Percentiles rank a stretch among this genome's conserved stretches.
Evolutionary conservation across 306 rosid genomes (phyloP).

Genomic region (Sesbania bispinosa): DNA sequence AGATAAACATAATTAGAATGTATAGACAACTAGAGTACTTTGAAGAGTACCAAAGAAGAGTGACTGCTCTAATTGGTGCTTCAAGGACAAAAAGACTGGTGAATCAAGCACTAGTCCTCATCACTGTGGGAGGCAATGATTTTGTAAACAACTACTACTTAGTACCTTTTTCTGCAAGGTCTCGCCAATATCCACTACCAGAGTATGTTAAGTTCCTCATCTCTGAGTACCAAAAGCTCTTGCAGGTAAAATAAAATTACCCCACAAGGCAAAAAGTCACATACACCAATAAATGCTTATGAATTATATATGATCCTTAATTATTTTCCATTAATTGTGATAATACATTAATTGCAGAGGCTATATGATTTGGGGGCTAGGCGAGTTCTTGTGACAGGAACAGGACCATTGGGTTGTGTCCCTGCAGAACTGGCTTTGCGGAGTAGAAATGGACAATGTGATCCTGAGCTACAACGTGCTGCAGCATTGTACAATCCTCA

Average conservation of each 20-base stretch:
- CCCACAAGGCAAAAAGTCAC: not conserved
- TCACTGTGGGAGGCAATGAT: constrained; percentile 59
- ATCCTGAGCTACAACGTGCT: constrained; percentile 51
- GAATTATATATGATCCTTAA: no score
- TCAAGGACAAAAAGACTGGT: constrained; percentile 31
- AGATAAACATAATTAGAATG: constrained; percentile 57
- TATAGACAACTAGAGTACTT: constrained; percentile 47
- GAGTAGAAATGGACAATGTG: constrained; percentile 51
- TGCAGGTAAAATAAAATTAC: constrained; percentile 34
- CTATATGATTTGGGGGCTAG: constrained; percentile 53
- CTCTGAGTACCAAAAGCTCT: constrained; percentile 42
- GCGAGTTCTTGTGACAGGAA: constrained; percentile 65
- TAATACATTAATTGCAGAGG: constrained; percentile 27
- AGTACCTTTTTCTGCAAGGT: constrained; percentile 45
- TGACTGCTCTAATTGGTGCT: constrained; percentile 36
- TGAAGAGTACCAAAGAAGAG: constrained; percentile 45
- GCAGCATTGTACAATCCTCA: constrained; percentile 58
- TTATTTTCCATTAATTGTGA: not conserved
- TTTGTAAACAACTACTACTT: constrained; percentile 70
- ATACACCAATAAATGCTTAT: not conserved
- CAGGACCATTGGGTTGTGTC: constrained; percentile 69
- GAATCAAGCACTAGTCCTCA: constrained; percentile 48
- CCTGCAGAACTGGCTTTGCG: constrained; percentile 62
- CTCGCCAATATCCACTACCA: constrained; percentile 49
- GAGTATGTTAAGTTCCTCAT: constrained; percentile 52